Conservation (phyloP, 2,329 filamentous ascomycete genomes). For the Cercospora citrullina region DNA sequence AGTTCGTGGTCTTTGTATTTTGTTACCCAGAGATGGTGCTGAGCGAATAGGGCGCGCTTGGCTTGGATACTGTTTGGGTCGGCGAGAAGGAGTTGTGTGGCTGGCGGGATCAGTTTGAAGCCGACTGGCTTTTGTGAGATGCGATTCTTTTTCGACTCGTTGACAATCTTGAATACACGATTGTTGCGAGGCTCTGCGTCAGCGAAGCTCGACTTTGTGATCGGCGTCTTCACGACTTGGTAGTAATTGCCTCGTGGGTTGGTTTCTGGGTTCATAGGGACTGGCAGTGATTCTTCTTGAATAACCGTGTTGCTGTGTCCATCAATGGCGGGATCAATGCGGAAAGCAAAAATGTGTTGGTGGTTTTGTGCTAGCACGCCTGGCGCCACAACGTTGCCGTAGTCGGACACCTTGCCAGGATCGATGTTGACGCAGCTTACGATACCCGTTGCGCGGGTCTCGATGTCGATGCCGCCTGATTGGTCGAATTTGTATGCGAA, state of each 20-base stretch:
- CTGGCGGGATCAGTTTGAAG: conserved; percentile 52
- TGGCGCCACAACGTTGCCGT: conserved; percentile 61
- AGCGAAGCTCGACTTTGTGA: conserved; percentile 28
- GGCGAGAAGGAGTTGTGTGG: conserved; percentile 54
- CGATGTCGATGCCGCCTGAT: conserved; percentile 60
- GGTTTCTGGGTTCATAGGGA: conserved; percentile 52
- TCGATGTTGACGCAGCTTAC: conserved; percentile 59
- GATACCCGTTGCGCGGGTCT: conserved; percentile 67
- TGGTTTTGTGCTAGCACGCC: conserved; percentile 69
- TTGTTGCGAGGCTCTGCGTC: conserved; percentile 52
- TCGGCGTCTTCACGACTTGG: conserved; percentile 47
- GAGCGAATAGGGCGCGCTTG: conserved; percentile 51
- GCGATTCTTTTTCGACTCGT: conserved; percentile 49
- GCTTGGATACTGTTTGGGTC: conserved; percentile 47
- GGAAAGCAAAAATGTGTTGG: conserved; percentile 67
- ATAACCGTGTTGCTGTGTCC: conserved; percentile 55
- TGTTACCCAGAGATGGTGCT: conserved; percentile 57
- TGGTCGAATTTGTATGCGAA: conserved; percentile 66
- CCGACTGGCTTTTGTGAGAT: conserved; percentile 50
- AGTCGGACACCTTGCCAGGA: conserved; percentile 53
- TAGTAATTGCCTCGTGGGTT: conserved; percentile 66
- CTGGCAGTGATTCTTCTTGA: conserved; percentile 55
- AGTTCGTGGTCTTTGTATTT: conserved; percentile 55
- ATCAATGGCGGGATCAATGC: conserved; percentile 66
- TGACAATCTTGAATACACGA: conserved; percentile 57